These are phyloP conservation scores for Cystofilobasidium bisporidii DNA, from an alignment of 768 basidiomycete species.

Conservation along the genomic window DNA sequence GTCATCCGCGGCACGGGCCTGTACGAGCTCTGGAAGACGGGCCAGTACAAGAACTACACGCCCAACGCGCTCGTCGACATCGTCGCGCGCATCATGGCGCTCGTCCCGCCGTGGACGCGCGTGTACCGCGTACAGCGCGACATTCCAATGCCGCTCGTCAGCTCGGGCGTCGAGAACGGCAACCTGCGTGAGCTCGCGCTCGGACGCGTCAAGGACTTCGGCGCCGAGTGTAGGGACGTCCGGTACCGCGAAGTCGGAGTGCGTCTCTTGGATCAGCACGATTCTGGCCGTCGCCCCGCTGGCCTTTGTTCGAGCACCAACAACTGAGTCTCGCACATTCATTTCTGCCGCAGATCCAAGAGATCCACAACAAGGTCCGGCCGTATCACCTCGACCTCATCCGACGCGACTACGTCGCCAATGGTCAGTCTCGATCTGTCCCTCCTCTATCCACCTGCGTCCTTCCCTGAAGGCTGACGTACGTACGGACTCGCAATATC, in stretches of 20 bases:
- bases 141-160: conserved; percentile 90
- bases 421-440: conserved; percentile 47
- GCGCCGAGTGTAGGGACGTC: conserved; percentile 92
- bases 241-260: conserved; percentile 97
- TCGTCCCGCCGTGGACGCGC: conserved; percentile 97
- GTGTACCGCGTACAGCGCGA: conserved; percentile 98
- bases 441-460: too few species aligned
- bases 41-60: conserved; percentile 98
- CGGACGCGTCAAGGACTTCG: conserved; percentile 98
- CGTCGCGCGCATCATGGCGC: conserved; percentile 85
- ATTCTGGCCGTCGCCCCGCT: neutral
- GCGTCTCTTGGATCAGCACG: conserved; percentile 44
- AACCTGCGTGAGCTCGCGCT: conserved; percentile 92
- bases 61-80: conserved; percentile 98
- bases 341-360: conserved; percentile 63
- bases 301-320: conserved; percentile 23
- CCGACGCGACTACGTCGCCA: conserved; percentile 88
- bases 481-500: neutral
- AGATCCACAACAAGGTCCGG: conserved; percentile 95
- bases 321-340: neutral
- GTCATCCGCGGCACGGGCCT: conserved; percentile 94
- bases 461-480: too few species aligned
- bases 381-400: conserved; percentile 92
- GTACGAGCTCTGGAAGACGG: conserved; percentile 92
- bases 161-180: conserved; percentile 95